Conservation (phyloP, 2,329 filamentous ascomycete species). For the Aspergillus novofumigatus region DNA sequence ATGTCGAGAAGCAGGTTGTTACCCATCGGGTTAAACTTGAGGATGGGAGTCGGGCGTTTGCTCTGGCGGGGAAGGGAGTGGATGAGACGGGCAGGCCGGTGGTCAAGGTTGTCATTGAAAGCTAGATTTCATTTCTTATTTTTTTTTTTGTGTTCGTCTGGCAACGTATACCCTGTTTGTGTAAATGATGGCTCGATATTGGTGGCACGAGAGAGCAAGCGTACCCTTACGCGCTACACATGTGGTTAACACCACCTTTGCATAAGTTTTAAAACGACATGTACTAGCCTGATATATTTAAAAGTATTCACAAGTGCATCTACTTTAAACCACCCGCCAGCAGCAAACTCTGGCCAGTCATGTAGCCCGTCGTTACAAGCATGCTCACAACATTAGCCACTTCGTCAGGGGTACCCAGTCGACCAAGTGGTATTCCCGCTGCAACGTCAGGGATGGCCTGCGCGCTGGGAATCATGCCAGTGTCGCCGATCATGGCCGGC, state of each 20-base stretch:
- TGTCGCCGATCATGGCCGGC: slow-evolving; percentile 64
- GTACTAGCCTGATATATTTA: not conserved
- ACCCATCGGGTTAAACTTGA: slow-evolving; percentile 50
- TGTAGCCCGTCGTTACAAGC: slow-evolving; percentile 58
- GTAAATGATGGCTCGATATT: not conserved
- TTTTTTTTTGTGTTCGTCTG: not conserved
- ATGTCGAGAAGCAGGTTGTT: slow-evolving; percentile 48
- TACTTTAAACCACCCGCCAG: slow-evolving; percentile 52
- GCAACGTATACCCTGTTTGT: not conserved
- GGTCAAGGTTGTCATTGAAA: slow-evolving; percentile 50
- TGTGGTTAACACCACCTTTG: no score
- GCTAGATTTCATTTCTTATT: slow-evolving; percentile 13
- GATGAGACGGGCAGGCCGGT: slow-evolving; percentile 51
- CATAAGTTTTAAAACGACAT: no score
- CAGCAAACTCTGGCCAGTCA: slow-evolving; percentile 55
- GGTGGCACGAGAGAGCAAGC: not conserved
- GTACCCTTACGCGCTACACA: not conserved
- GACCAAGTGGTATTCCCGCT: slow-evolving; percentile 56
- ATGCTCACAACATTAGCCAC: slow-evolving; percentile 59
- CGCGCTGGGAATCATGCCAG: slow-evolving; percentile 59
- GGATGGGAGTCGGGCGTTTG: slow-evolving; percentile 50
- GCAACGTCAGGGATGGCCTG: slow-evolving; percentile 57
- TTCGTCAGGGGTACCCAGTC: slow-evolving; percentile 56
- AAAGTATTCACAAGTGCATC: not conserved
- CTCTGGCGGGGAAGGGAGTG: slow-evolving; percentile 47